phyloP scores from a whole-genome alignment of 495 filamentous ascomycete species.

The Neurospora discreta region DNA sequence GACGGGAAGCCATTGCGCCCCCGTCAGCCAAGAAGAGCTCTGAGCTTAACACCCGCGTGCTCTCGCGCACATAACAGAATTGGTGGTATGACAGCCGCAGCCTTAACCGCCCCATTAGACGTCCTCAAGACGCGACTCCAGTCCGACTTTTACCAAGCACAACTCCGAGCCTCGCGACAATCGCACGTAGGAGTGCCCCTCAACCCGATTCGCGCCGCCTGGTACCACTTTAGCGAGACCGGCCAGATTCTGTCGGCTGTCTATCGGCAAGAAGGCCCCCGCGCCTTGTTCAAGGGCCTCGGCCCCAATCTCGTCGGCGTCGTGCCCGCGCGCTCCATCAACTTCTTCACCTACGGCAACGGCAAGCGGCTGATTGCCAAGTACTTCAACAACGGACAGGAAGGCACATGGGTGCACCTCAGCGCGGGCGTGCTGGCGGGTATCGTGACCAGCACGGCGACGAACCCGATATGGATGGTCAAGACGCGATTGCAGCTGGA shows the following conservation, averaged over 20 bases:
- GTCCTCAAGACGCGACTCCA: constrained; percentile 85
- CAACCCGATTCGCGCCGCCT: constrained; percentile 35
- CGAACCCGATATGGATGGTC: constrained; percentile 87
- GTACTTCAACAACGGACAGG: constrained; percentile 50
- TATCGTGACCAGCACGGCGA: constrained; percentile 70
- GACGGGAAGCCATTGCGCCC: constrained; percentile 1
- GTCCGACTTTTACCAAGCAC: constrained; percentile 79
- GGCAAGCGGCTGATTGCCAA: constrained; percentile 66
- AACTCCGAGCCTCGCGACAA: constrained; percentile 38
- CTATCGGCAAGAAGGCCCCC: constrained; percentile 65
- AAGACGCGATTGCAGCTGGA: constrained; percentile 87
- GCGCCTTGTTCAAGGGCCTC: constrained; percentile 79
- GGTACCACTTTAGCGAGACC: constrained; percentile 63
- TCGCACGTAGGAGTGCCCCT: constrained; percentile 25
- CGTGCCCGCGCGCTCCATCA: constrained; percentile 74
- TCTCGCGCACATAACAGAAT: constrained; percentile 36
- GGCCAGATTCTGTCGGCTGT: constrained; percentile 70
- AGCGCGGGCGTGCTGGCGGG: constrained; percentile 63
- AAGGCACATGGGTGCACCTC: constrained; percentile 62
- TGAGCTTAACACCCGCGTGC: neutral
- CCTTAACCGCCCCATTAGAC: constrained; percentile 79
- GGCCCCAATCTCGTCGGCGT: constrained; percentile 82
- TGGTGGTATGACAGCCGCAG: constrained; percentile 78
- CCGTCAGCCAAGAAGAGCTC: neutral
- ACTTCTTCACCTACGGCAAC: constrained; percentile 85